phyloP scores from a whole-genome alignment of 1,284 basidiomycete genomes.

The Cutaneotrichosporon spelunceum region DNA sequence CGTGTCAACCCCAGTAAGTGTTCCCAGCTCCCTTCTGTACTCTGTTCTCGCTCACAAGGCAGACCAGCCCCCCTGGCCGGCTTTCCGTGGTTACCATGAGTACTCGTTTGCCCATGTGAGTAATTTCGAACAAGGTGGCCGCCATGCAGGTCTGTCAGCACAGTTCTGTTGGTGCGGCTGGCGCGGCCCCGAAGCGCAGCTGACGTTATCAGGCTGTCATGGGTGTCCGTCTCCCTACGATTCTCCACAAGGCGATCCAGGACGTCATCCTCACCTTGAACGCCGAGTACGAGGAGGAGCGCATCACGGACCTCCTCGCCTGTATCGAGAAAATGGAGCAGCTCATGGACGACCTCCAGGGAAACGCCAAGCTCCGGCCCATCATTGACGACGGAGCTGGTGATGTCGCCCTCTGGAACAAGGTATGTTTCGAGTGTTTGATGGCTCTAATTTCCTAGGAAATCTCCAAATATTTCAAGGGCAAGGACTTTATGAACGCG shows the following conservation, averaged over 20 bases:
- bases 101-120: slow-evolving; percentile 81
- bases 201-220: slow-evolving; percentile 63
- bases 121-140: slow-evolving; percentile 11
- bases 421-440: slow-evolving; percentile 53
- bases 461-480: slow-evolving; percentile 88
- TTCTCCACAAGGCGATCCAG: slow-evolving; percentile 93
- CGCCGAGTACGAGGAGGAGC: slow-evolving; percentile 76
- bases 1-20: slow-evolving; percentile 52
- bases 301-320: slow-evolving; percentile 75
- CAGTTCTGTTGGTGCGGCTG: background rate
- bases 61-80: slow-evolving; percentile 95
- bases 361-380: slow-evolving; percentile 73
- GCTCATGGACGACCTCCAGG: slow-evolving; percentile 76
- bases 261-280: slow-evolving; percentile 88
- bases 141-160: background rate
- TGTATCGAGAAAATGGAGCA: slow-evolving; percentile 84
- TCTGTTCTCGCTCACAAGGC: slow-evolving; percentile 3
- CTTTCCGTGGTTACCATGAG: slow-evolving; percentile 90
- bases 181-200: background rate
- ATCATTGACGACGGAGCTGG: slow-evolving; percentile 91
- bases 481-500: slow-evolving; percentile 93
- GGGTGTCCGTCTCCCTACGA: slow-evolving; percentile 90
- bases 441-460: slow-evolving; percentile 52
- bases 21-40: slow-evolving; percentile 9
- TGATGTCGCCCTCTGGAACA: slow-evolving; percentile 95